Base-by-base conservation (phyloP, 164 flowering plant species). In the Stephania cephalantha region DNA sequence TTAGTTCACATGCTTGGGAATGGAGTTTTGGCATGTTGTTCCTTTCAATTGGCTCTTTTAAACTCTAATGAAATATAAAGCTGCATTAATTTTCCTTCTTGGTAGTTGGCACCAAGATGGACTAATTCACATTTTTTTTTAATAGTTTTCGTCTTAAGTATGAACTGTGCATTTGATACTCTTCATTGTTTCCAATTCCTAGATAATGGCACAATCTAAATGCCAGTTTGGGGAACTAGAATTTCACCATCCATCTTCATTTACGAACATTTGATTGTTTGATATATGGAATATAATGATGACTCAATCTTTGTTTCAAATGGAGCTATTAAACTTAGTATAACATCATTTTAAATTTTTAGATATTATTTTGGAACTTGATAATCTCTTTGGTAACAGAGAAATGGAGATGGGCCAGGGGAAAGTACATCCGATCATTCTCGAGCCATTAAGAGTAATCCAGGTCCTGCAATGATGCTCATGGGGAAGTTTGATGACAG, bases 361-460 rank as follows among this genome's bases (percentile, higher is more conserved):
- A 35, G 42, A 35, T 35, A 35, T 35, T 50, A 10, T 50, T 50
- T 9, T 5, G 66, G 66, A 61, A 61, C 66, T 61, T 65, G 35
- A 65, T 52, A 9, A 45, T 63, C 75, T 46, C 70, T 65, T n/a
- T 46, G 61, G 64, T 78, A 67, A 76, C 87, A 95, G 98, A 90
- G 93, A 80, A 87, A 88, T 73, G 88, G 87, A 80, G 97, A 91
- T 55, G 90, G 91, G 84, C 90, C 87, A 1, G 87, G 80, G 46
- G 97, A 84, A 75, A 85, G 78, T 80, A 80, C 82, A 71, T 79
- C 79, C 64, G 89, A 87, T 68, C 86, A 85, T 69, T 86, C 89
- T 30, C 96, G 80, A 76, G 78, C 84, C 58, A 30, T 81, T 30
- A 91, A 85, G 78, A 89, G 86, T 78, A 86, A 88, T 65, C 82